A percentile compares a stretch with the other conserved stretches of the same genome.
phyloP scores from a whole-genome alignment of 2,329 filamentous ascomycete species.

The Periconia macrospinosa region DNA sequence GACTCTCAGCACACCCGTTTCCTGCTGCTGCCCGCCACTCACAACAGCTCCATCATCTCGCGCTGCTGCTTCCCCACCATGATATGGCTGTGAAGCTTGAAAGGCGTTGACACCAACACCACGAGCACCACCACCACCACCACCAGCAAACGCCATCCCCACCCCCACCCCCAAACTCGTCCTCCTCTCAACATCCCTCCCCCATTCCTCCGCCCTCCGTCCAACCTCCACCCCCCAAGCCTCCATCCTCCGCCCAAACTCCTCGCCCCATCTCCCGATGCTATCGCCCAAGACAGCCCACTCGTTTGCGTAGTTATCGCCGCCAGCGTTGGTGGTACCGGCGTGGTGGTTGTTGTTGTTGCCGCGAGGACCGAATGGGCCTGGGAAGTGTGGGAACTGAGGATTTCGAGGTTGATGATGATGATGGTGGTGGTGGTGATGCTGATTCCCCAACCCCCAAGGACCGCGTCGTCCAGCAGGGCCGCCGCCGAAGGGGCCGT shows the following conservation, averaged over 20 bases:
- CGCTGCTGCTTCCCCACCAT: too few relatives aligned
- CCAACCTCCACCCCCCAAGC: constrained; percentile 35
- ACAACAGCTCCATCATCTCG: too few relatives aligned
- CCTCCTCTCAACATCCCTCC: constrained; percentile 12
- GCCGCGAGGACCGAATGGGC: too few relatives aligned
- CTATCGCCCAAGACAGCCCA: constrained; percentile 20
- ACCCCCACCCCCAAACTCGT: constrained; percentile 19
- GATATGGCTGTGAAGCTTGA: too few relatives aligned
- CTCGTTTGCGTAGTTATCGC: too few relatives aligned
- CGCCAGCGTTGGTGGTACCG: too few relatives aligned
- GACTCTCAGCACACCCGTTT: too few relatives aligned
- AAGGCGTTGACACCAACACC: too few relatives aligned
- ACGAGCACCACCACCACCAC: too few relatives aligned
- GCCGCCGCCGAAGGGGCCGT: constrained; percentile 3
- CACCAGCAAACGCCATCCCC: constrained; percentile 16
- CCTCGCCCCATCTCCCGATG: constrained; percentile 33
- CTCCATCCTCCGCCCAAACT: constrained; percentile 34
- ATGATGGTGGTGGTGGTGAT: too few relatives aligned
- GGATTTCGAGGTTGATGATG: neutral
- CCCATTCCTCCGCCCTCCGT: constrained; percentile 20
- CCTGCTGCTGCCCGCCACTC: too few relatives aligned
- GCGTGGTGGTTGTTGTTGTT: too few relatives aligned
- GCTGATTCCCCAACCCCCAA: neutral
- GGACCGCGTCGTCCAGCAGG: neutral
- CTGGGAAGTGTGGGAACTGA: neutral